These are phyloP conservation scores for Cystobasidium slooffiae DNA, from an alignment of 1,284 basidiomycete species.

Conservation along the genomic window DNA sequence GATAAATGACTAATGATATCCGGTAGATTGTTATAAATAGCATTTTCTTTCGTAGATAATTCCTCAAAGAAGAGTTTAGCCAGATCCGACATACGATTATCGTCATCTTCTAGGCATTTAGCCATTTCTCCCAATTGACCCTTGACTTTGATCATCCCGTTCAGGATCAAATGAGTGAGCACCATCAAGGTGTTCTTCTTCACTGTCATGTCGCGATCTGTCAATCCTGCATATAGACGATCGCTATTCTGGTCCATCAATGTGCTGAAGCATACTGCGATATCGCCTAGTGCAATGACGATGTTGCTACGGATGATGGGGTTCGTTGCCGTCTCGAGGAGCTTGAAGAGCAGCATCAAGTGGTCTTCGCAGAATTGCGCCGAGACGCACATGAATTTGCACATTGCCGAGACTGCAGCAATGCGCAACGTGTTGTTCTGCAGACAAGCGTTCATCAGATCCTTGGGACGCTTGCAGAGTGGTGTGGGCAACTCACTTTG, in stretches of 20 bases:
- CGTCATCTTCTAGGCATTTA: slow-evolving; percentile 95
- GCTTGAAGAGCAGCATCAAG: slow-evolving; percentile 85
- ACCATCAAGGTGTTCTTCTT: slow-evolving; percentile 99
- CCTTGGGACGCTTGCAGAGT: neutral
- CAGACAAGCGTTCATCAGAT: neutral
- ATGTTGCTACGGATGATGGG: slow-evolving; percentile 90
- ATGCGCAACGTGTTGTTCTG: slow-evolving; percentile 84
- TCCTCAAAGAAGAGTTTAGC: slow-evolving; percentile 98
- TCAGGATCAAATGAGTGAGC: slow-evolving; percentile 92
- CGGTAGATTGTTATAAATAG: slow-evolving; percentile 97
- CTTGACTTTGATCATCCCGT: slow-evolving; percentile 99
- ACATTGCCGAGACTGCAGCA: slow-evolving; percentile 84
- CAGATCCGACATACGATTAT: slow-evolving; percentile 83
- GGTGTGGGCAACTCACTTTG: slow-evolving; percentile 64
- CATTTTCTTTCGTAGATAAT: slow-evolving; percentile 93
- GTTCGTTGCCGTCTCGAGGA: slow-evolving; percentile 87
- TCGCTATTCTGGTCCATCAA: slow-evolving; percentile 97
- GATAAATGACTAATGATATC: slow-evolving; percentile 95
- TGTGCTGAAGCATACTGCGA: slow-evolving; percentile 93
- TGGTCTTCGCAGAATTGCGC: slow-evolving; percentile 90
- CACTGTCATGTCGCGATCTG: slow-evolving; percentile 82
- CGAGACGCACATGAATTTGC: slow-evolving; percentile 96
- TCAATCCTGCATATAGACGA: slow-evolving; percentile 89
- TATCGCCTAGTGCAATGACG: slow-evolving; percentile 94
- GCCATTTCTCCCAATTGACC: slow-evolving; percentile 99